Base-by-base conservation (phyloP, 164 flowering plant genomes). In the Echeveria elegans region DNA sequence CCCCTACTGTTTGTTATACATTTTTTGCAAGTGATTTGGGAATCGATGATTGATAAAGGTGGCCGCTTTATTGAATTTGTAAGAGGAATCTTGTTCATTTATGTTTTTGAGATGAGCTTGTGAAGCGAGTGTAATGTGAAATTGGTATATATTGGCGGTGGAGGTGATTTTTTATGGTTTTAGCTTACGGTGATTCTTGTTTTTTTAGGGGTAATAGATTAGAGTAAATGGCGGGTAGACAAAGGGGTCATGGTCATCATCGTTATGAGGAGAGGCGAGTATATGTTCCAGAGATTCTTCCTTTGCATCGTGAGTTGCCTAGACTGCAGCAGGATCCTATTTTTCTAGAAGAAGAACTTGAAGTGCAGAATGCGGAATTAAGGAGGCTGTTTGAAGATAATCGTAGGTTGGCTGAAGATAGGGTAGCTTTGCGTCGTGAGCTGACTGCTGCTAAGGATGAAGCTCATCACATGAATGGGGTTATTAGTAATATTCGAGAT, bases 311-410 rank as follows among this genome's bases (percentile, higher is more conserved):
- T 14, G 96, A 83, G 29, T 15, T 82, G 71, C 81, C 80, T 15
- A 82, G 81, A n/a, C 82, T 79, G 29, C 92, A 84, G 37, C 88
- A 86, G 36, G 96, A 91, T 70, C 94, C 91, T 29, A 91, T 87
- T 24, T 21, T 87, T 38, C 70, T 94, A 71, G 96, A 91, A 75
- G 97, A 94, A 66, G 99, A 94, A 66, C 85, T 94, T 74, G 93
- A 88, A 73, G 75, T 86, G 23, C 95, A 87, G 72, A 88, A 80
- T 74, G 81, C 56, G 65, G 96, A 91, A 71, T 77, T 89, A 3
- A 79, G 85, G 36, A 88, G 96, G 80, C 86, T 94, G 34, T 30
- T 91, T 68, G 79, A 16, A n/a, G 96, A 94, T 61, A 89, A 88
- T 62, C 77, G 82, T 52, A 81, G 90, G 79, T 72, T 94, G 62